Evolutionary conservation across 176 grass and related monocot species (phyloP), one percentile per base, ranked within the genome.

Genomic region (Pontederia paniculata): DNA sequence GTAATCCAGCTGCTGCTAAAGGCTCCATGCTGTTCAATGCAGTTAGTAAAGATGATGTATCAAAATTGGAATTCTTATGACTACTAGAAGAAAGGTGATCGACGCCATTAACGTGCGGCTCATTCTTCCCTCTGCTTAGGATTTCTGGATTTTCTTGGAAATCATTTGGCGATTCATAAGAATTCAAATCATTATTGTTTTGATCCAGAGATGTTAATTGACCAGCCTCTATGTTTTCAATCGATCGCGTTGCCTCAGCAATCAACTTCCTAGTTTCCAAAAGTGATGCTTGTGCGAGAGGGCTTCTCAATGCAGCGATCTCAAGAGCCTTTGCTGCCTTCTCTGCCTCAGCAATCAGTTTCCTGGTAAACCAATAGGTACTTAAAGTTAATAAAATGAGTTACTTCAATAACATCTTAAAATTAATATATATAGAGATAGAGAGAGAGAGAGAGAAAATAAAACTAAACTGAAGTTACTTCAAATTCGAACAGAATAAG

Each of bases 261-360:
- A 95, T 84, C 70, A 95, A 71, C 52, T 74, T 78, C 62, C 78
- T 81, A 70, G 90, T 77, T 76, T 86, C 82, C 52, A 83, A 52
- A 75, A 95, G 85, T 73, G 81, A 89, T 48, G 73, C 73, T 44
- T 83, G 76, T 41, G 85, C 90, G 47, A 73, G 78, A 70, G 74
- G 82, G 57, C 70, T 95, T 12, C 47, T 83, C 0, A 61, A 21
- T 45, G 73, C 85, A 55, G 74, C 82, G 58, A 57, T 72, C 69
- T 95, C 90, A 63, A 95, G 76, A 73, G 82, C 62, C 58, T 76
- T 63, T 56, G 76, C 74, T 44, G 85, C 90, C 68, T 86, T 95
- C 25, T 89, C 82, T 20, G 85, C 85, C 83, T 95, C 85, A 42
- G 60, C 76, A 73, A 95, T 95, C 21, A 83, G 61, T 69, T 83